Base-by-base conservation (phyloP, 768 basidiomycete species). In the Lentinula boryana region DNA sequence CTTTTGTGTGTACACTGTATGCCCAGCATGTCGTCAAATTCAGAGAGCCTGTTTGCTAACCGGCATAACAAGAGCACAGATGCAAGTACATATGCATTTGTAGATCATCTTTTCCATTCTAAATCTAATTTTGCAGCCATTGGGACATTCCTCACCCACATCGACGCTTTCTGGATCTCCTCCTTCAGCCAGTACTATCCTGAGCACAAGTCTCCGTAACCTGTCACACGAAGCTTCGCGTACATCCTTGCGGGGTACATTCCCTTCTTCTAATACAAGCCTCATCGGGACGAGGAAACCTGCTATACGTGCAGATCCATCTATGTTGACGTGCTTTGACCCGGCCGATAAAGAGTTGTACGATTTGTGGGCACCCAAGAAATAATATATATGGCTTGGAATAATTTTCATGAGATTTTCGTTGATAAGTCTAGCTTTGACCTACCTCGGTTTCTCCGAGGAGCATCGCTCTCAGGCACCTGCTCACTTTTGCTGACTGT, bases 331-430 rank as follows among this genome's bases (percentile, higher is more conserved):
- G 36, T 88, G 83, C 63, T 93, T 93, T 66, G 89, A 93, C 70
- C 80, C 84, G 13, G 76, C 80, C 23, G 91, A 93, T 72, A 85
- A 79, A 73, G 87, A 91, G 65, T 76, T 93, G 21, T 91, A 92
- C 66, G 83, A 85, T 49, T 76, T 92, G 52, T 38, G n/a, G 50
- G 50, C 50, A 35, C 41, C 41, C 16, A 38, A 48, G 21, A 48
- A 48, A 23, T 48, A 23, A 48, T 5, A 16, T 44, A 18, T 7
- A 16, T 16, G 16, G 7, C 16, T 15, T 15, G 15, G 4, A n/a
- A 18, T 18, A 21, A 44, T 18, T 44, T 15, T 18, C 16, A 7
- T n/a, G 63, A 38, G 52, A 65, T 64, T 61, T 60, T 10, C 31
- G 36, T 12, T 21, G 36, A 38, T 38, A 38, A 8, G 13, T 61